Conservation (phyloP, 2,329 filamentous ascomycete genomes). For the Dactylellina parvicollis region DNA sequence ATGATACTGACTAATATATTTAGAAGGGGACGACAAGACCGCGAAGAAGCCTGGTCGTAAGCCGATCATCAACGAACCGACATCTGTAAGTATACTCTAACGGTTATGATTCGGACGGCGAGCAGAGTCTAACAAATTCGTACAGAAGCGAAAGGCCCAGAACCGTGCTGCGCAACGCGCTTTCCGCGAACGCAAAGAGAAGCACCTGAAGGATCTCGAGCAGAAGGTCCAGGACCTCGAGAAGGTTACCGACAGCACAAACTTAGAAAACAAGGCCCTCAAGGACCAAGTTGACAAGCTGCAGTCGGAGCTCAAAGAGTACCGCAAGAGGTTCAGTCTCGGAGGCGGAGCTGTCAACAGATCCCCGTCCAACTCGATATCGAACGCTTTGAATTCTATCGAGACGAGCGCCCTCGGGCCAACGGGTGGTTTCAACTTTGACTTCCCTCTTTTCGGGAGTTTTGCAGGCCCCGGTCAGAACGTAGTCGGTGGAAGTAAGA, state of each 20-base stretch:
- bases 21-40: conserved; percentile 83
- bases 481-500: conserved; percentile 37
- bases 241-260: conserved; percentile 82
- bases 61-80: conserved; percentile 93
- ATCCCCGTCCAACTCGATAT: conserved; percentile 63
- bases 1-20: conserved; percentile 68
- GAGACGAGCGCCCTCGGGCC: conserved; percentile 51
- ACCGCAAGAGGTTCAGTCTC: conserved; percentile 83
- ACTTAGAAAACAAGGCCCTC: conserved; percentile 83
- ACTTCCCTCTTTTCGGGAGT: conserved; percentile 92
- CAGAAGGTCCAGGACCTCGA: conserved; percentile 79
- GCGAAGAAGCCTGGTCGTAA: conserved; percentile 97
- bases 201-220: conserved; percentile 85
- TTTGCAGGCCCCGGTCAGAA: conserved; percentile 61
- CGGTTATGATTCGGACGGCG: neutral
- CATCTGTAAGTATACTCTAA: conserved; percentile 75
- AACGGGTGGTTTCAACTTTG: conserved; percentile 77
- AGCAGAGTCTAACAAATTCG: conserved; percentile 32
- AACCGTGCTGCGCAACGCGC: conserved; percentile 92
- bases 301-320: conserved; percentile 84
- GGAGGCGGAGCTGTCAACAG: conserved; percentile 63
- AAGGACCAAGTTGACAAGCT: conserved; percentile 89
- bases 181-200: conserved; percentile 94
- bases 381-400: conserved; percentile 63
- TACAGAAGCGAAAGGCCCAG: conserved; percentile 91